A percentile compares a stretch with the other conserved stretches of the same genome.
Evolutionary conservation across 2,329 filamentous ascomycete species (phyloP).

Genomic region (Chalaropsis thielavioides): DNA sequence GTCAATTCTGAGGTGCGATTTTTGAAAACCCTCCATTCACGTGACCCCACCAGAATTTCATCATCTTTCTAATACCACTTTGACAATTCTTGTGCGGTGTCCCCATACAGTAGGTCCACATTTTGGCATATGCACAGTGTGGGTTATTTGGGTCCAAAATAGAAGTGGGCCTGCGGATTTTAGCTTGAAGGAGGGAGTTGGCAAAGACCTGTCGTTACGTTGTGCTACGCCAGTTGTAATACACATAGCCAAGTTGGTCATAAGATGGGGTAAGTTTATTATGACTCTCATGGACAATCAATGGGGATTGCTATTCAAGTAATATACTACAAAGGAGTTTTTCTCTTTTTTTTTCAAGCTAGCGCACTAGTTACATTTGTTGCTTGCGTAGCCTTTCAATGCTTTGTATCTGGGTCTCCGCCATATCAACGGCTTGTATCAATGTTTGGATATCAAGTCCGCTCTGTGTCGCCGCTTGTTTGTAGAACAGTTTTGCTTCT

Average conservation of each 20-base stretch:
- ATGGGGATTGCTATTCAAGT: not conserved
- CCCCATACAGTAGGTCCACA: slow-evolving; percentile 1
- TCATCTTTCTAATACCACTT: not conserved
- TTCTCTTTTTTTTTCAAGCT: not conserved
- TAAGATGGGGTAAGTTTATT: no score
- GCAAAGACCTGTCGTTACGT: not conserved
- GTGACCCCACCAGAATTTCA: slow-evolving; percentile 16
- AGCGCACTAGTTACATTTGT: not conserved
- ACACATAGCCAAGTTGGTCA: no score
- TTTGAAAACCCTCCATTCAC: slow-evolving; percentile 17
- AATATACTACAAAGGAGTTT: not conserved
- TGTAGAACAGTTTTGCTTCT: slow-evolving; percentile 16
- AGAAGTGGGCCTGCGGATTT: not conserved
- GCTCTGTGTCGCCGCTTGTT: slow-evolving; percentile 12
- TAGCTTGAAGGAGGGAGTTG: slow-evolving; percentile 2
- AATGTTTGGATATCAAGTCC: slow-evolving; percentile 14
- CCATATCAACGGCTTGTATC: slow-evolving; percentile 18
- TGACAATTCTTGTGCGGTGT: slow-evolving; percentile 9
- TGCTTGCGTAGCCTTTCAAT: slow-evolving; percentile 10
- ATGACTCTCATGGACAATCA: not conserved
- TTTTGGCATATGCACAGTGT: slow-evolving; percentile 2
- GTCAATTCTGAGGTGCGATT: slow-evolving; percentile 16
- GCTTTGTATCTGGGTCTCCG: slow-evolving; percentile 14
- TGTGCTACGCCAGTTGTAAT: not conserved
- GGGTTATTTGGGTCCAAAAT: not conserved